Percentiles rank a stretch among this genome's conserved stretches.
Evolutionary conservation across 2,329 filamentous ascomycete genomes (phyloP).

Genomic region (Fusarium clavum): DNA sequence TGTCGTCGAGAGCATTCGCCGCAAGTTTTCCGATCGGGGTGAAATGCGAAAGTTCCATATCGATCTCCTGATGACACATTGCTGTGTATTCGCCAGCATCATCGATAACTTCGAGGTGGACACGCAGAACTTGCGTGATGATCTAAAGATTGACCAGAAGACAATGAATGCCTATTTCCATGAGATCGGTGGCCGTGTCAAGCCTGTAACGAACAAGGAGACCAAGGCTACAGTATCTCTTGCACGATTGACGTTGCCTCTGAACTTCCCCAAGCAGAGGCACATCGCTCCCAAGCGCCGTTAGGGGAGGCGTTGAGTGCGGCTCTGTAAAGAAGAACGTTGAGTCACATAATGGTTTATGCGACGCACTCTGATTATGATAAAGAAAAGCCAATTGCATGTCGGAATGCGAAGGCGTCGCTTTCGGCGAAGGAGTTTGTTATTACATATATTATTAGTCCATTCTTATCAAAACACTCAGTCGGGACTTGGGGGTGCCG

Average conservation of each 20-base stretch:
- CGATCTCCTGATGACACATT: slow-evolving; percentile 79
- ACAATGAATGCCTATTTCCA: slow-evolving; percentile 77
- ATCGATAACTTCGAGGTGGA: slow-evolving; percentile 81
- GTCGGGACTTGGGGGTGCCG: neutral
- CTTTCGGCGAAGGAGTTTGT: slow-evolving; percentile 40
- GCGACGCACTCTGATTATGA: slow-evolving; percentile 15
- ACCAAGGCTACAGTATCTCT: slow-evolving; percentile 67
- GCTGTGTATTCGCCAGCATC: slow-evolving; percentile 76
- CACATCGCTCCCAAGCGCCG: slow-evolving; percentile 49
- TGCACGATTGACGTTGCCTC: slow-evolving; percentile 79
- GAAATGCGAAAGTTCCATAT: slow-evolving; percentile 77
- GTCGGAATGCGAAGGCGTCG: slow-evolving; percentile 15
- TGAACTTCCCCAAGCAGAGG: slow-evolving; percentile 80
- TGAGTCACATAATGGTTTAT: neutral
- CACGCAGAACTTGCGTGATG: slow-evolving; percentile 75
- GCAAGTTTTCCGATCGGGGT: slow-evolving; percentile 74
- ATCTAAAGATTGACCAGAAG: slow-evolving; percentile 78
- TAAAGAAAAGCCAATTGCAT: slow-evolving; percentile 33
- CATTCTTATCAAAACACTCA: neutral
- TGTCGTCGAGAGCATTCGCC: slow-evolving; percentile 74
- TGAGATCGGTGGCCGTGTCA: slow-evolving; percentile 79
- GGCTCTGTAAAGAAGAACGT: neutral
- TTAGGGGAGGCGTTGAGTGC: slow-evolving; percentile 6
- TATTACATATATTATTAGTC: slow-evolving; percentile 9
- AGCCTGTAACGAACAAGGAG: slow-evolving; percentile 69